Evolutionary conservation across 208 protist genomes (phyloP).

Genomic region (Wallacemonas rigidus): DNA sequence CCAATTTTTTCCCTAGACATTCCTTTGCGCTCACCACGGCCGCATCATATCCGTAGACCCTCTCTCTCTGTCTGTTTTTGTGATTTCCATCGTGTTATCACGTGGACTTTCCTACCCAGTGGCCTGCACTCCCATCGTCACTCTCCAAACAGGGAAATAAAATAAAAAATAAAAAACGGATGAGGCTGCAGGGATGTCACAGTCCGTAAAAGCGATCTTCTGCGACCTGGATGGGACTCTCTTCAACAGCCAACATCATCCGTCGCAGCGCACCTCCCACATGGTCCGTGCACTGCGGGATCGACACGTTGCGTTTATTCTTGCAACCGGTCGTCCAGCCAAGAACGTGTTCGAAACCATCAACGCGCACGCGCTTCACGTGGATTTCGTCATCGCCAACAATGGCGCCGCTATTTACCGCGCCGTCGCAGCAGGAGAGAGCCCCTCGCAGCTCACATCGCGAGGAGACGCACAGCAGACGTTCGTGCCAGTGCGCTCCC

Average conservation of each 20-base stretch:
- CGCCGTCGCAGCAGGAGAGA: background rate
- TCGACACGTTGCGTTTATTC: constrained; percentile 14
- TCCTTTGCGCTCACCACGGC: no score
- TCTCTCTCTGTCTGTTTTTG: no score
- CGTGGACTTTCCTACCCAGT: no score
- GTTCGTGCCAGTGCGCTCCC: constrained; percentile 15
- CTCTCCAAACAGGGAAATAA: no score
- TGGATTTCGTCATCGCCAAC: constrained; percentile 42
- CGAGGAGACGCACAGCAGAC: constrained; percentile 6
- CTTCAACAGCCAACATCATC: constrained; percentile 20
- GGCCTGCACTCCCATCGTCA: no score
- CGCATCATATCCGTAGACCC: no score
- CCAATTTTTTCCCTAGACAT: no score
- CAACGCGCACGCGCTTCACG: constrained; percentile 19
- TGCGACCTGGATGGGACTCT: constrained; percentile 38
- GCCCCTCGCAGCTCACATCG: no score
- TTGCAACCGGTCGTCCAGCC: constrained; percentile 43
- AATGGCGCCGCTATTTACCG: constrained; percentile 39
- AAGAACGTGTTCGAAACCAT: constrained; percentile 41
- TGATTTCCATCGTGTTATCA: no score
- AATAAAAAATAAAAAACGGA: no score
- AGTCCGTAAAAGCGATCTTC: constrained; percentile 17
- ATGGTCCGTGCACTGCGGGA: constrained; percentile 8
- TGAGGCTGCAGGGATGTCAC: background rate
- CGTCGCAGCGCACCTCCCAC: constrained; percentile 17